These are phyloP conservation scores for Sanghuangporus weigelae DNA, from an alignment of 1,284 basidiomycete genomes.

Conservation along the genomic window DNA sequence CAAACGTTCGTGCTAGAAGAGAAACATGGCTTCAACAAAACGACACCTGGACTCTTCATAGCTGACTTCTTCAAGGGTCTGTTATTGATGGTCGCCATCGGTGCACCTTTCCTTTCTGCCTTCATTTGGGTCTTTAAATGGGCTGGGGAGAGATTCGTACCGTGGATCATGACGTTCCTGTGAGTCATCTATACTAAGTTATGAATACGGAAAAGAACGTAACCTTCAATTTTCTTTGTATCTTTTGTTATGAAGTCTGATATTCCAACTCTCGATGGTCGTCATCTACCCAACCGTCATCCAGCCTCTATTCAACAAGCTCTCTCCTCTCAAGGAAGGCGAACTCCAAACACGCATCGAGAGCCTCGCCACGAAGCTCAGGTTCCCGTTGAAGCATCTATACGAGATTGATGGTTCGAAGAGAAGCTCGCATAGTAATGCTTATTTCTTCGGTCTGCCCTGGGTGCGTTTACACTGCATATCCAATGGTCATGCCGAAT, in stretches of 20 bases:
- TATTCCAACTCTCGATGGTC: slow-evolving; percentile 82
- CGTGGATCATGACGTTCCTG: slow-evolving; percentile 87
- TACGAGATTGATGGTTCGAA: slow-evolving; percentile 98
- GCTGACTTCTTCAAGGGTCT: slow-evolving; percentile 80
- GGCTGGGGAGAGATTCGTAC: slow-evolving; percentile 87
- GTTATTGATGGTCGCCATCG: slow-evolving; percentile 70
- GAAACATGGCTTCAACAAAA: slow-evolving; percentile 97
- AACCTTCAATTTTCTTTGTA: neutral
- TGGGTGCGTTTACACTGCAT: slow-evolving; percentile 73
- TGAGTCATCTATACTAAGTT: slow-evolving; percentile 32
- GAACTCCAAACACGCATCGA: slow-evolving; percentile 76
- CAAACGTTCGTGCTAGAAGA: slow-evolving; percentile 93
- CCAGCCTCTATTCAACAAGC: slow-evolving; percentile 95
- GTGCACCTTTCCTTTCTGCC: slow-evolving; percentile 81
- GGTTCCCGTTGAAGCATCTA: slow-evolving; percentile 91
- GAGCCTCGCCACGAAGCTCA: slow-evolving; percentile 68
- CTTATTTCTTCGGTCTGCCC: slow-evolving; percentile 91
- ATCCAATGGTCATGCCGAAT: slow-evolving; percentile 5
- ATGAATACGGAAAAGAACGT: no score
- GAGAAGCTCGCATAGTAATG: slow-evolving; percentile 91
- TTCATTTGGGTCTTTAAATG: slow-evolving; percentile 90
- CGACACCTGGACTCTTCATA: slow-evolving; percentile 69
- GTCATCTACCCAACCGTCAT: slow-evolving; percentile 87
- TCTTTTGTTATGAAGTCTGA: slow-evolving; percentile 42
- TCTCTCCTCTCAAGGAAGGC: slow-evolving; percentile 77